Evolutionary conservation across 129 eudicot genomes (phyloP), one percentile per base, ranked within the genome.

Genomic region (Escallonia herrerae): DNA sequence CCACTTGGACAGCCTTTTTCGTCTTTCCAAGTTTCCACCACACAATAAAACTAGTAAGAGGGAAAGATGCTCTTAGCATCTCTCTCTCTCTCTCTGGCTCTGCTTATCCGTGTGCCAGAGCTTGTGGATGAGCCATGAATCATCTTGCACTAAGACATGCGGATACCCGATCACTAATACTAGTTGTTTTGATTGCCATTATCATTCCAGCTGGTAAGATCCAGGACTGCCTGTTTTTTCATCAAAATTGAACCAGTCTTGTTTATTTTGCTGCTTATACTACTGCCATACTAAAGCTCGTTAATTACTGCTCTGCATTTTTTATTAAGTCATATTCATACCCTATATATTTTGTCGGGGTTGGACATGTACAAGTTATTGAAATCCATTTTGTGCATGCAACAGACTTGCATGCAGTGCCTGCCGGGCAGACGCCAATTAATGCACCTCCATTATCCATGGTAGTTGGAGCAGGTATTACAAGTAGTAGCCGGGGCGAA

Each of bases 1-100:
- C 66, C 66, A 62, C 51, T 43, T 11, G 5, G 40, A 46, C 64
- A 39, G 7, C 63, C 44, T 6, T 7, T 47, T 60, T 40, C 44
- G 47, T 41, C 8, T 15, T n/a, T 62, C 15, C 2, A n/a, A 43
- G 56, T 63, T 46, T 63, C 56, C 57, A 48, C 68, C 68, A 63
- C 68, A 63, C 56, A 63, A 63, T 22, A 3, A 0, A 12, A 51
- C 4, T 11, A 22, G 3, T 2, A 9, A 47, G 3, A 46, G 15
- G n/a, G 14, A 63, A 63, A 43, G 48, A 5, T 62, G 5, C 10
- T 43, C 54, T 2, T 3, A 3, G 6, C 40, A 12, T 62, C 66
- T 44, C 40, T 45, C 40, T 63, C 43, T 62, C 66, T 44, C 66
- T 43, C 66, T 43, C 53, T 11, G 3, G 3, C 22, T 4, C 7